These are phyloP conservation scores for Metschnikowia aberdeeniae DNA, from an alignment of 805 yeast genomes.

Conservation along the genomic window DNA sequence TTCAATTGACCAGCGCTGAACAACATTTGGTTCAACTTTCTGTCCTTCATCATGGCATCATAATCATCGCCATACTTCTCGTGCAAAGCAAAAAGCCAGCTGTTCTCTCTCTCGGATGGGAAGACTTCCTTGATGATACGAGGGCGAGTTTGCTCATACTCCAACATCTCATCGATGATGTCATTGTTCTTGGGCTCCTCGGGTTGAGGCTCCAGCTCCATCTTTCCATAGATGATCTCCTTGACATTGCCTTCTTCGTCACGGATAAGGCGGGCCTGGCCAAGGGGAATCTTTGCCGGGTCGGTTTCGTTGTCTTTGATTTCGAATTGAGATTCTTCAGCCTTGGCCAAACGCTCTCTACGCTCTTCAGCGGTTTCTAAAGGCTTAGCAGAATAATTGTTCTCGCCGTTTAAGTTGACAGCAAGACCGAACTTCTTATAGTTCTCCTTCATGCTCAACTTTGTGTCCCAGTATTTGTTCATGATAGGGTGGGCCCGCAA, in stretches of 20 bases:
- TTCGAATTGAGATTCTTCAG: conserved; percentile 14
- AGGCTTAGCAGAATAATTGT: conserved; percentile 79
- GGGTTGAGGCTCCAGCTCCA: conserved; percentile 28
- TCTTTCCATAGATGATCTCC: conserved; percentile 68
- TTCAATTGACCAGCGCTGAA: conserved; percentile 81
- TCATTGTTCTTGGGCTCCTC: conserved; percentile 26
- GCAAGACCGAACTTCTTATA: conserved; percentile 77
- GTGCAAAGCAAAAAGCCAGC: conserved; percentile 62
- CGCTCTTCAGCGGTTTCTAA: conserved; percentile 36
- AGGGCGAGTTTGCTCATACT: conserved; percentile 38
- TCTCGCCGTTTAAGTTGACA: conserved; percentile 41
- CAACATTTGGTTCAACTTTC: conserved; percentile 76
- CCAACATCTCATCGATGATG: conserved; percentile 69
- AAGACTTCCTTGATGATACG: conserved; percentile 49
- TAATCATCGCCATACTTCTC: conserved; percentile 85
- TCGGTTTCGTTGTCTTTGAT: conserved; percentile 39
- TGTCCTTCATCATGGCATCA: conserved; percentile 89
- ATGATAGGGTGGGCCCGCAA: conserved; percentile 75
- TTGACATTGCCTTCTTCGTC: conserved; percentile 64
- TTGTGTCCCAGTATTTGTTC: conserved; percentile 86
- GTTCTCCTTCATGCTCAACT: conserved; percentile 77
- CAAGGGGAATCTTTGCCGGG: conserved; percentile 64
- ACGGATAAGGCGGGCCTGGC: conserved; percentile 73
- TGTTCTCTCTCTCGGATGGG: conserved; percentile 69
- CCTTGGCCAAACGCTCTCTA: conserved; percentile 27